phyloP scores from a whole-genome alignment of 2,329 filamentous ascomycete species.

The Fusarium continuum region DNA sequence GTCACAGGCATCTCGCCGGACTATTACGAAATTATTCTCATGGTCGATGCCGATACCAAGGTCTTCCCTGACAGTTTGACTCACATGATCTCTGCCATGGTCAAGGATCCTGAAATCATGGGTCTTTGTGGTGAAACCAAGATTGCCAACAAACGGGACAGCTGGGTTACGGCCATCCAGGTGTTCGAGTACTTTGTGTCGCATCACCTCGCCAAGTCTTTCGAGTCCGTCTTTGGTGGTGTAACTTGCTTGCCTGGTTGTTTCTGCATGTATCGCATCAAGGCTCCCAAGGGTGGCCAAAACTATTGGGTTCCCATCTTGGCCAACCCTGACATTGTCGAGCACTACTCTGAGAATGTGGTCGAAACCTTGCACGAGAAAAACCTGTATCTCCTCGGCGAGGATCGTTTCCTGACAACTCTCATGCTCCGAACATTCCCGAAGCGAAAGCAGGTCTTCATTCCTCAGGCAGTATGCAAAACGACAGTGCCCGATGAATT shows the following conservation, averaged over 20 bases:
- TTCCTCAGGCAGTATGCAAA: constrained; percentile 98
- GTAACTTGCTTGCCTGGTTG: constrained; percentile 98
- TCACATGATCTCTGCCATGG: constrained; percentile 99
- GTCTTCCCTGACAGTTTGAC: constrained; percentile 98
- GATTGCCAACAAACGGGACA: constrained; percentile 96
- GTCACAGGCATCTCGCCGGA: constrained; percentile 98
- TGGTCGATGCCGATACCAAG: constrained; percentile 99
- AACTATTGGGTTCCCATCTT: constrained; percentile 99
- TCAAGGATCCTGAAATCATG: constrained; percentile 99
- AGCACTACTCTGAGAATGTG: constrained; percentile 99
- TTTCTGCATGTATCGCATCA: constrained; percentile 99
- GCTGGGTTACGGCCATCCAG: constrained; percentile 97
- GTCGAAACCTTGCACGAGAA: constrained; percentile 99
- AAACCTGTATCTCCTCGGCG: constrained; percentile 89
- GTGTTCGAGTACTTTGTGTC: constrained; percentile 99
- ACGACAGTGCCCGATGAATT: constrained; percentile 95
- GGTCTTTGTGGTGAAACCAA: constrained; percentile 98
- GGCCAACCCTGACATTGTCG: constrained; percentile 97
- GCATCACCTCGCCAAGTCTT: constrained; percentile 94
- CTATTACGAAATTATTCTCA: constrained; percentile 97
- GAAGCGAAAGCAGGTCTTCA: constrained; percentile 98
- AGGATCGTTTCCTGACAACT: constrained; percentile 94
- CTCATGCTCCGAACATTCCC: constrained; percentile 99
- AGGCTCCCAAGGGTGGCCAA: constrained; percentile 95
- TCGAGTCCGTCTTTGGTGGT: constrained; percentile 98